A percentile compares a stretch with the other conserved stretches of the same genome.
These are phyloP conservation scores for Mallotus japonicus DNA, from an alignment of 441 rosid genomes.

Conservation along the genomic window DNA sequence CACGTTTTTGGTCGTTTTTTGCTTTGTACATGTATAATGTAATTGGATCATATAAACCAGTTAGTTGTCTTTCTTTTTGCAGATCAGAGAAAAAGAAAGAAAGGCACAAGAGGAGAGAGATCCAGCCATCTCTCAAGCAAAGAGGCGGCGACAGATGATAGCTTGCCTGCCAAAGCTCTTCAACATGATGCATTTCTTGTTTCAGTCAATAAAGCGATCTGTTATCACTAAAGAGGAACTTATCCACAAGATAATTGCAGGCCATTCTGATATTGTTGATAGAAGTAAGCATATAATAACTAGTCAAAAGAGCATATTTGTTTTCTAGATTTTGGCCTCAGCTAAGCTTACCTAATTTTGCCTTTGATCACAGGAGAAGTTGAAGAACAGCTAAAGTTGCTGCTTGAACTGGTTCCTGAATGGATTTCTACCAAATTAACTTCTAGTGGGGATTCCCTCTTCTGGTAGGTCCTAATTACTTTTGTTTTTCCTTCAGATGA, in stretches of 20 bases:
- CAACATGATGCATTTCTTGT: conserved; percentile 64
- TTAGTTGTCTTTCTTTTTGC: conserved; percentile 19
- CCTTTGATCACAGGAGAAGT: conserved; percentile 56
- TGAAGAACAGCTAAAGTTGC: conserved; percentile 66
- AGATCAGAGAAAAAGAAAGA: conserved; percentile 81
- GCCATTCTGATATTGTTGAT: conserved; percentile 62
- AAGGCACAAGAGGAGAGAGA: conserved; percentile 61
- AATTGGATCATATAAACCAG: neutral
- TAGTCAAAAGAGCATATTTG: neutral
- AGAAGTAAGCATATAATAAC: conserved; percentile 48
- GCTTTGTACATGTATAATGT: neutral
- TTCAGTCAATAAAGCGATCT: conserved; percentile 63
- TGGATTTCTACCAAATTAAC: conserved; percentile 75
- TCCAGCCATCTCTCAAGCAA: conserved; percentile 86
- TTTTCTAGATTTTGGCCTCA: conserved; percentile 2
- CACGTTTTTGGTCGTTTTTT: too few relatives aligned
- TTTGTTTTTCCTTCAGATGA: neutral
- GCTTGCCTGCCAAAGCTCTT: conserved; percentile 79
- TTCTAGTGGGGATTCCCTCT: conserved; percentile 63
- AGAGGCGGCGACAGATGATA: conserved; percentile 65
- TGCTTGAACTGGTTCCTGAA: conserved; percentile 78
- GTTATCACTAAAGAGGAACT: conserved; percentile 87
- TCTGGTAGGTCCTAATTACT: conserved; percentile 48
- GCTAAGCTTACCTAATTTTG: conserved; percentile 14
- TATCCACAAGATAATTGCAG: conserved; percentile 59